Conservation (phyloP, 2,329 filamentous ascomycete species). For the Penicillium digitatum region DNA sequence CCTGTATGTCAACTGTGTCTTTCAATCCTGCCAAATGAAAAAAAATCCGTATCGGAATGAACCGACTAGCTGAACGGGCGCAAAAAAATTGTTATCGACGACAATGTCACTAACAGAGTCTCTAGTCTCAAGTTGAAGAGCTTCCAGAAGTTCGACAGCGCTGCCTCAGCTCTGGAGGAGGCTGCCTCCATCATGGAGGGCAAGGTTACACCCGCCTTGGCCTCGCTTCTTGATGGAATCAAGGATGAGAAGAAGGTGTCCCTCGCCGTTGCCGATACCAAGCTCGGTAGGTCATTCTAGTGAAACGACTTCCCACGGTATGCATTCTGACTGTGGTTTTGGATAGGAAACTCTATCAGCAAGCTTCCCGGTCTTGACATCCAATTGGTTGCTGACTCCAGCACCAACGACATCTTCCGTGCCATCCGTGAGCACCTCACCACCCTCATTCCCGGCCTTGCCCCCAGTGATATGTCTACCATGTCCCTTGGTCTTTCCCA, state of each 20-base stretch:
- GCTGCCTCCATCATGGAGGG: conserved; percentile 83
- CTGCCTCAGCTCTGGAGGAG: conserved; percentile 84
- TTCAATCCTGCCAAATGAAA: conserved; percentile 6
- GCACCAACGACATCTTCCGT: conserved; percentile 84
- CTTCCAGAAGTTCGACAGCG: conserved; percentile 96
- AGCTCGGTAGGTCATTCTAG: conserved; percentile 58
- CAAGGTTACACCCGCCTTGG: conserved; percentile 86
- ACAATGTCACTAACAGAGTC: conserved; percentile 24
- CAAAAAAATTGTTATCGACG: conserved; percentile 26
- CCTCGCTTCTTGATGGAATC: conserved; percentile 76
- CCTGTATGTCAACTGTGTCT: conserved; percentile 58
- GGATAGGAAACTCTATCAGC: conserved; percentile 72
- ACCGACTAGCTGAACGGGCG: conserved; percentile 4
- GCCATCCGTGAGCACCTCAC: conserved; percentile 87
- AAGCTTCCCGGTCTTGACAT: conserved; percentile 86
- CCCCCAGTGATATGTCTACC: conserved; percentile 80
- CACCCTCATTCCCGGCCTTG: conserved; percentile 83
- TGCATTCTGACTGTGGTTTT: conserved; percentile 14
- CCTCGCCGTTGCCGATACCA: conserved; percentile 87
- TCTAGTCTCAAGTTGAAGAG: conserved; percentile 86
- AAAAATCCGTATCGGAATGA: conserved; percentile 7
- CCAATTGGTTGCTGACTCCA: conserved; percentile 74
- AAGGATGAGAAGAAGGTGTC: conserved; percentile 98
- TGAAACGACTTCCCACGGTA: neutral
- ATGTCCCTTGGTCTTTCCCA: conserved; percentile 96